Conservation (phyloP, 208 protist genomes). For the Crithidia acanthocephali region DNA sequence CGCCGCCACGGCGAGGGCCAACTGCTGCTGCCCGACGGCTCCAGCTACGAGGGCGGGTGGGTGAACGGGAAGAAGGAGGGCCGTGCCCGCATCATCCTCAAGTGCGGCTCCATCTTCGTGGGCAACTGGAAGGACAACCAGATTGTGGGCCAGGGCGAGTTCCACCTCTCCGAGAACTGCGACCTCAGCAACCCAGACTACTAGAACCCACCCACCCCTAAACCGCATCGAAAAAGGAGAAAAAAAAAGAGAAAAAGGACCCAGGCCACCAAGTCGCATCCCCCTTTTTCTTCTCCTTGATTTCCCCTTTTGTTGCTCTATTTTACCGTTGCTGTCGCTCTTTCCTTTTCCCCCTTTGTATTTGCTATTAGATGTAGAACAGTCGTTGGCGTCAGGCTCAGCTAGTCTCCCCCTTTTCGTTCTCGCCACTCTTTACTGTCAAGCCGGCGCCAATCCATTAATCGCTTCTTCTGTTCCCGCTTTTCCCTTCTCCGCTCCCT, state of each 20-base stretch:
- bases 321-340: constrained; percentile 1
- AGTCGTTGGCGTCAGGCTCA: background rate
- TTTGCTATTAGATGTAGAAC: constrained; percentile 24
- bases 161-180: constrained; percentile 87
- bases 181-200: constrained; percentile 94
- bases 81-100: constrained; percentile 88
- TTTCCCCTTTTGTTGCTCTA: background rate
- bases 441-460: no score
- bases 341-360: constrained; percentile 8
- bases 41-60: constrained; percentile 89
- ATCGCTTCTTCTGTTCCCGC: background rate
- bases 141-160: constrained; percentile 88
- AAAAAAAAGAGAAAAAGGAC: no score
- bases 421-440: no score
- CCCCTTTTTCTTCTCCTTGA: no score
- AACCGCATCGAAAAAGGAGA: no score
- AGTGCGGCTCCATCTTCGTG: constrained; percentile 87
- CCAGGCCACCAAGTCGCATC: no score
- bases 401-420: background rate
- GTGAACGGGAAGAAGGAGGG: constrained; percentile 91
- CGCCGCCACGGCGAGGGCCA: constrained; percentile 84
- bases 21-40: constrained; percentile 82
- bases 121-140: constrained; percentile 91
- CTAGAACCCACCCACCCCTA: constrained; percentile 39
- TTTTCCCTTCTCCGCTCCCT: background rate